Percentiles rank a stretch among this genome's conserved stretches.
These are phyloP conservation scores for Decorospora gaudefroyi DNA, from an alignment of 2,329 filamentous ascomycete species.

Conservation along the genomic window DNA sequence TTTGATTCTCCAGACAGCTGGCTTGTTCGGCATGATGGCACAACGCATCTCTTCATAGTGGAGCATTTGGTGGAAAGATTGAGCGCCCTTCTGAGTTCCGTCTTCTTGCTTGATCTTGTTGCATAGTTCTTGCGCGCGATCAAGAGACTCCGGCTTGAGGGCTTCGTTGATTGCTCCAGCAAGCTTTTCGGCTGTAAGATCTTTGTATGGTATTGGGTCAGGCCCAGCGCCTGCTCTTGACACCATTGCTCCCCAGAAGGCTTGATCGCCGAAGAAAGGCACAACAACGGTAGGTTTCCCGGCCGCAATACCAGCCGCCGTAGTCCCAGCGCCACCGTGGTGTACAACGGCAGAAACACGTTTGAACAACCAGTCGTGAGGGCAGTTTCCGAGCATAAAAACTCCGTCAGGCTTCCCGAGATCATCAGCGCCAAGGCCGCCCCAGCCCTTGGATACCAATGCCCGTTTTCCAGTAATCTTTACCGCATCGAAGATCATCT, in stretches of 20 bases:
- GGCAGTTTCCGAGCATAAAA: slow-evolving; percentile 82
- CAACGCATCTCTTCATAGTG: slow-evolving; percentile 47
- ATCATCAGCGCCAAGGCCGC: slow-evolving; percentile 73
- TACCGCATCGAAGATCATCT: slow-evolving; percentile 50
- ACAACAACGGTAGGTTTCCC: slow-evolving; percentile 82
- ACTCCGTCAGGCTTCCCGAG: slow-evolving; percentile 70
- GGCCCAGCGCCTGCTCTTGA: slow-evolving; percentile 49
- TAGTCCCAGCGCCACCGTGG: slow-evolving; percentile 86
- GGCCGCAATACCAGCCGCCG: slow-evolving; percentile 79
- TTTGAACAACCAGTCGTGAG: slow-evolving; percentile 88
- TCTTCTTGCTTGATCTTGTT: slow-evolving; percentile 47
- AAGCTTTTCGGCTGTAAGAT: slow-evolving; percentile 47
- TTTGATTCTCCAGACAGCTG: slow-evolving; percentile 49
- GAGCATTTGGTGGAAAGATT: slow-evolving; percentile 47
- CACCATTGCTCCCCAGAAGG: slow-evolving; percentile 51
- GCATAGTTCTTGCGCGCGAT: slow-evolving; percentile 45
- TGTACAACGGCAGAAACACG: slow-evolving; percentile 82
- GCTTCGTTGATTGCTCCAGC: slow-evolving; percentile 47
- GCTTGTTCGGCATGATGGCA: slow-evolving; percentile 35
- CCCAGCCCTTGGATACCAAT: slow-evolving; percentile 86
- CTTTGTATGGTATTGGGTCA: slow-evolving; percentile 47
- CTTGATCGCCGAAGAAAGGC: slow-evolving; percentile 67
- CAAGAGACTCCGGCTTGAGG: slow-evolving; percentile 44
- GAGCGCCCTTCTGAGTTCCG: slow-evolving; percentile 46
- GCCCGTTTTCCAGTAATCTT: slow-evolving; percentile 70